Evolutionary conservation across 2,329 filamentous ascomycete genomes (phyloP).

Genomic region (Curvularia hawaiiensis): DNA sequence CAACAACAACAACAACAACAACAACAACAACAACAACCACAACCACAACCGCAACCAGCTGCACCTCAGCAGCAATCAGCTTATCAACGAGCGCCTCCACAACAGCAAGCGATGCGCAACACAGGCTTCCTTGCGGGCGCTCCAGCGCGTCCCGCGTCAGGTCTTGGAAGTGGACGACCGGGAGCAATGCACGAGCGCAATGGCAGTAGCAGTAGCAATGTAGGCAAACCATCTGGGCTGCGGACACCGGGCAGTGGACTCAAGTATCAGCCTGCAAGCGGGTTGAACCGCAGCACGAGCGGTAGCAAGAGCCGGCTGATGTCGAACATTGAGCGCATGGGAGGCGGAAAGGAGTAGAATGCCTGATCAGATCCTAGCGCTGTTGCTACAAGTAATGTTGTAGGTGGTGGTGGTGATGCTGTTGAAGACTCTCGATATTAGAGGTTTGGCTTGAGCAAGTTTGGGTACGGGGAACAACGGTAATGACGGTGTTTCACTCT

Average conservation of each 20-base stretch:
- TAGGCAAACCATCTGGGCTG: conserved; percentile 60
- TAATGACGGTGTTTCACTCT: not conserved
- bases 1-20: conserved; percentile 8
- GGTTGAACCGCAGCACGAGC: conserved; percentile 42
- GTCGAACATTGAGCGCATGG: conserved; percentile 89
- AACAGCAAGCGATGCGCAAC: conserved; percentile 34
- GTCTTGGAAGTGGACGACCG: conserved; percentile 33
- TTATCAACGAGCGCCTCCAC: conserved; percentile 21
- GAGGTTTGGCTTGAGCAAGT: not conserved
- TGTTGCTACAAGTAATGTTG: not conserved
- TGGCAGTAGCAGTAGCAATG: conserved; percentile 21
- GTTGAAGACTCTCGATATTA: not conserved
- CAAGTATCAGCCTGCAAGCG: conserved; percentile 36
- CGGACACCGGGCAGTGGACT: conserved; percentile 60
- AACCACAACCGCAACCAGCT: not conserved
- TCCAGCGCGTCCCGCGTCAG: conserved; percentile 34
- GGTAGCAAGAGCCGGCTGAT: conserved; percentile 71
- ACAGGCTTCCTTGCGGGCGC: conserved; percentile 41
- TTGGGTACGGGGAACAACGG: not conserved
- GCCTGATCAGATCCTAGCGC: conserved; percentile 1
- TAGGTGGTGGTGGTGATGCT: not conserved
- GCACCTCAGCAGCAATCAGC: conserved; percentile 11
- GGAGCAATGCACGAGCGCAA: conserved; percentile 24
- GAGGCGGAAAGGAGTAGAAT: conserved; percentile 52
- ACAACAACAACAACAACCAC: not conserved